These are phyloP conservation scores for Claviceps sp. DNA, from an alignment of 2,329 filamentous ascomycete species.

Conservation along the genomic window DNA sequence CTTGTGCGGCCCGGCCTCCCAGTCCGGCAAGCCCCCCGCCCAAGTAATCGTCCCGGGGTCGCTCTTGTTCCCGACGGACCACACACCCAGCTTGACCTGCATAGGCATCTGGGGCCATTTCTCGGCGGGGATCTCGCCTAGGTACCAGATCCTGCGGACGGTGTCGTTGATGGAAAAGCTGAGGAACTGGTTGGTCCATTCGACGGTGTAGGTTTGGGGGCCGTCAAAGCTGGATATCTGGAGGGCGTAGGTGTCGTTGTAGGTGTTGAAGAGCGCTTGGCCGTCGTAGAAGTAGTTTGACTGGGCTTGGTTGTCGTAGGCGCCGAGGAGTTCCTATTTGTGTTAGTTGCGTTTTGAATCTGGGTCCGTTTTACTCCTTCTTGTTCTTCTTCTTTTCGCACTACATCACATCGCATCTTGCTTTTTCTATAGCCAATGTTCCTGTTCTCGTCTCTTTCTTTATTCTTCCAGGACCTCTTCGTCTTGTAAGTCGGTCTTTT, in stretches of 20 bases:
- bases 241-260: slow-evolving; percentile 35
- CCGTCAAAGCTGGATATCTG: slow-evolving; percentile 21
- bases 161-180: slow-evolving; percentile 45
- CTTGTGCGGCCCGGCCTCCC: slow-evolving; percentile 14
- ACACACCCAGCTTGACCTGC: slow-evolving; percentile 49
- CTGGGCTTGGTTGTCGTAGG: slow-evolving; percentile 45
- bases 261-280: slow-evolving; percentile 35
- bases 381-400: background rate
- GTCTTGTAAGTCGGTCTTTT: too few species aligned
- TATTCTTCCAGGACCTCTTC: too few species aligned
- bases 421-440: too few species aligned
- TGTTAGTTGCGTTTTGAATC: background rate
- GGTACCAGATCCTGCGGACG: slow-evolving; percentile 17
- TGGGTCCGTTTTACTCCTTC: background rate
- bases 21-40: slow-evolving; percentile 44
- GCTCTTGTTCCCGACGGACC: slow-evolving; percentile 34
- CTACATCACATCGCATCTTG: too few species aligned
- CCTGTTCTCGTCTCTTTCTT: background rate
- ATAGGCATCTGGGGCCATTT: slow-evolving; percentile 58
- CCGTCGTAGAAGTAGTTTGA: slow-evolving; percentile 72
- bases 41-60: slow-evolving; percentile 50
- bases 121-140: slow-evolving; percentile 33
- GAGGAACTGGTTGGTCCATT: slow-evolving; percentile 49
- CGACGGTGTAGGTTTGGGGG: slow-evolving; percentile 52
- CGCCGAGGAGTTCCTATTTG: slow-evolving; percentile 16